Evolutionary conservation across 306 rosid species (phyloP).

Genomic region (Notholithocarpus densiflorus): DNA sequence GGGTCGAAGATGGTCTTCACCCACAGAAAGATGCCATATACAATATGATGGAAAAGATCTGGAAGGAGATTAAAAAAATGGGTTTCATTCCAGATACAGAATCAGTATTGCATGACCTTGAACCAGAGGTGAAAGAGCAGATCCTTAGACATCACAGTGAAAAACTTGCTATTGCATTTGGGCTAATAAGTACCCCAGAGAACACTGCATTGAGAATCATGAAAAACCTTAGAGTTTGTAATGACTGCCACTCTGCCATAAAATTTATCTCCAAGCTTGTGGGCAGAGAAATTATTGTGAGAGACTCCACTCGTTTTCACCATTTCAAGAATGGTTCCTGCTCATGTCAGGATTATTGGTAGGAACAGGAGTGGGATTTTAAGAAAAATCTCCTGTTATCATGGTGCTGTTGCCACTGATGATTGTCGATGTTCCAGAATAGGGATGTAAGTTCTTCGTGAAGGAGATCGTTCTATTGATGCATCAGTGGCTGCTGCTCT

Average conservation of each 20-base stretch:
- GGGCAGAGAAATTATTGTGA: constrained; percentile 70
- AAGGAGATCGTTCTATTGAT: constrained; percentile 79
- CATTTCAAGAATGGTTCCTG: constrained; percentile 79
- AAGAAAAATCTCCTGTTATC: constrained; percentile 9
- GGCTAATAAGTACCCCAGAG: constrained; percentile 64
- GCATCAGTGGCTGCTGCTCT: constrained; percentile 79
- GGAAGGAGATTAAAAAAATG: constrained; percentile 79
- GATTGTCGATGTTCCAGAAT: constrained; percentile 67
- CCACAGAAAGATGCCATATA: constrained; percentile 73
- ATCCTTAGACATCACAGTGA: constrained; percentile 75
- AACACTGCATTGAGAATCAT: constrained; percentile 57
- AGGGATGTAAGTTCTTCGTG: constrained; percentile 45
- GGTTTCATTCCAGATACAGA: constrained; percentile 59
- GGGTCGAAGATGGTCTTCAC: constrained; percentile 71
- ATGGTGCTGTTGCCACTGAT: constrained; percentile 78
- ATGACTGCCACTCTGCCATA: constrained; percentile 82
- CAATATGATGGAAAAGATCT: constrained; percentile 53
- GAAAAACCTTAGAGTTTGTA: constrained; percentile 89
- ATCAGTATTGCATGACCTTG: constrained; percentile 71
- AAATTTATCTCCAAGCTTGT: constrained; percentile 83
- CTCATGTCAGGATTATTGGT: constrained; percentile 87
- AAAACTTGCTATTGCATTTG: constrained; percentile 81
- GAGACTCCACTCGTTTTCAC: constrained; percentile 80
- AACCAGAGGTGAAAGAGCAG: constrained; percentile 71
- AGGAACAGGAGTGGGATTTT: constrained; percentile 24